phyloP scores from a whole-genome alignment of 2,329 filamentous ascomycete species.

The Sporothrix variecibatus region DNA sequence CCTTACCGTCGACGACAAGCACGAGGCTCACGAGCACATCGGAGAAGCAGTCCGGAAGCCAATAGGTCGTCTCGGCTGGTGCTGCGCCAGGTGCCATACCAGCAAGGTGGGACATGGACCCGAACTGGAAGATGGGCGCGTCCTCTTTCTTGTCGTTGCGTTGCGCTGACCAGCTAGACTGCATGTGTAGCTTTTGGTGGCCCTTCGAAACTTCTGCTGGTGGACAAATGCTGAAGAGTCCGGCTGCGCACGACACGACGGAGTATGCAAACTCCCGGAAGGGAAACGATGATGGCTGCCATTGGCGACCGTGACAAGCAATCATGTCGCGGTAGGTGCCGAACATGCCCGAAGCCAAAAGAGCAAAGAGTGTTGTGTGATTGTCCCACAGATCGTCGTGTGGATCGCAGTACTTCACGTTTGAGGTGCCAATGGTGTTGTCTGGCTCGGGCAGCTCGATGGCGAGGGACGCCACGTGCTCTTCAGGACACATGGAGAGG shows the following conservation, averaged over 20 bases:
- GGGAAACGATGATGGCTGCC: neutral
- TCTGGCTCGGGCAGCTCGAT: neutral
- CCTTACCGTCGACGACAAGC: neutral
- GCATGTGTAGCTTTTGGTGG: neutral
- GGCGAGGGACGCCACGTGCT: slow-evolving; percentile 19
- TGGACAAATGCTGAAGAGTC: neutral
- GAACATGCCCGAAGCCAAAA: neutral
- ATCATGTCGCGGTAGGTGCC: neutral
- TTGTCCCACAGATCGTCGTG: neutral
- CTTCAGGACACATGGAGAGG: neutral
- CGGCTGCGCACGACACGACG: slow-evolving; percentile 16
- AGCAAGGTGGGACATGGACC: neutral
- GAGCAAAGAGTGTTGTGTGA: neutral
- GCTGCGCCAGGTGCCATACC: neutral
- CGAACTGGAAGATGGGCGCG: slow-evolving; percentile 11
- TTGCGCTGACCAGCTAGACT: neutral
- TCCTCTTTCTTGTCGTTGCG: neutral
- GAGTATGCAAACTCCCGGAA: slow-evolving; percentile 24
- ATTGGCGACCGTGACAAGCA: slow-evolving; percentile 13
- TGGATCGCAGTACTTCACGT: neutral
- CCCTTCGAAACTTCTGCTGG: neutral
- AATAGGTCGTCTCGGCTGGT: slow-evolving; percentile 18
- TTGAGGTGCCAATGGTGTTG: neutral
- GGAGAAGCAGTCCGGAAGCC: neutral
- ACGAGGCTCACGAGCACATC: neutral